Conservation (phyloP, 495 filamentous ascomycete genomes). For the Aspergillus haitiensis region DNA sequence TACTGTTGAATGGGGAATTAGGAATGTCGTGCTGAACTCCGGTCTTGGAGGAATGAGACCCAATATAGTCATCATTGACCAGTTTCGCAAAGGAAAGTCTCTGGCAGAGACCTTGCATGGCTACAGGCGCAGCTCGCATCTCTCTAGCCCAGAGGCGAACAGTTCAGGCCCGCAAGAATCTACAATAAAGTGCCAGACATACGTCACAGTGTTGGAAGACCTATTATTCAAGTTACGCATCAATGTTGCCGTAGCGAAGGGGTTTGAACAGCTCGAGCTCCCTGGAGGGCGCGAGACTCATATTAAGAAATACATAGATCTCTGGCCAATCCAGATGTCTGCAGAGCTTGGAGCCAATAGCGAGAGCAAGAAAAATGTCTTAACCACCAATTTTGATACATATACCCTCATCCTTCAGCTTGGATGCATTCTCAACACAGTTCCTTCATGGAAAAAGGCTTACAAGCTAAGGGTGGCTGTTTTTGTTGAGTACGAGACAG, state of each 20-base stretch:
- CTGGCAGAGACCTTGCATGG: conserved; percentile 48
- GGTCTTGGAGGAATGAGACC: conserved; percentile 89
- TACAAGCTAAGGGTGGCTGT: conserved; percentile 76
- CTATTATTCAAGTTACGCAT: conserved; percentile 73
- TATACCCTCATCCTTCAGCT: conserved; percentile 87
- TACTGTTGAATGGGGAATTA: conserved; percentile 78
- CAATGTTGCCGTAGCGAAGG: conserved; percentile 83
- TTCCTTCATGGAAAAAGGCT: conserved; percentile 76
- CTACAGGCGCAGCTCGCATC: conserved; percentile 28
- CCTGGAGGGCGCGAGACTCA: conserved; percentile 57
- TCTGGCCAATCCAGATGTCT: conserved; percentile 86
- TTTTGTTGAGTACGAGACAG: conserved; percentile 86
- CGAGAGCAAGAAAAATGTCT: conserved; percentile 61
- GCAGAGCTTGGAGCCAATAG: conserved; percentile 70
- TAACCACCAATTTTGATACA: conserved; percentile 90
- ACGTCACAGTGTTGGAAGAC: conserved; percentile 84
- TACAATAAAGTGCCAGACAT: conserved; percentile 64
- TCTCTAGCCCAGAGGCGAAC: conserved; percentile 15
- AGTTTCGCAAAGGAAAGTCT: conserved; percentile 58
- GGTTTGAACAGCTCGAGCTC: conserved; percentile 74
- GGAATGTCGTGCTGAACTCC: conserved; percentile 78
- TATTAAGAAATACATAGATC: conserved; percentile 77
- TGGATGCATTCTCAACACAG: conserved; percentile 80
- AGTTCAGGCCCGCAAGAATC: conserved; percentile 46
- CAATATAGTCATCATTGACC: conserved; percentile 81